These are phyloP conservation scores for Wickerhamiella alocasiicola DNA, from an alignment of 805 yeast genomes.

Conservation along the genomic window DNA sequence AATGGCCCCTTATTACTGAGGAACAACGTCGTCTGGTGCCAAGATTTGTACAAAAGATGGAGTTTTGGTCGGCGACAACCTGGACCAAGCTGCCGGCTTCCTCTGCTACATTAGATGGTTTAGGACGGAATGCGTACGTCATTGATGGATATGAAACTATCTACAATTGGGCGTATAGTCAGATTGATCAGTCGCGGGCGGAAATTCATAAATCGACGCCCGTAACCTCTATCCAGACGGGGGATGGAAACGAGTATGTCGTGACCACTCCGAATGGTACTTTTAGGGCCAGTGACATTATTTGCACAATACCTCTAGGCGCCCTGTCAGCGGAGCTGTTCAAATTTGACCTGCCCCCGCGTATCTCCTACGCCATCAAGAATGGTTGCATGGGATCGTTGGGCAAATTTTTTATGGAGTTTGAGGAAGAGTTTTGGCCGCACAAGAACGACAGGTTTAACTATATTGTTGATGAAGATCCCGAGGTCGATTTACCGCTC, in stretches of 20 bases:
- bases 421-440: conserved; percentile 50
- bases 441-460: conserved; percentile 38
- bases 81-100: conserved; percentile 58
- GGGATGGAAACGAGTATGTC: conserved; percentile 17
- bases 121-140: conserved; percentile 68
- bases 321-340: conserved; percentile 38
- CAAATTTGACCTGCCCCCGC: conserved; percentile 40
- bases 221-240: conserved; percentile 26
- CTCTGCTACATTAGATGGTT: conserved; percentile 53
- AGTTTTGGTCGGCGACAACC: conserved; percentile 70
- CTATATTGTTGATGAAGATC: conserved; percentile 31
- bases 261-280: conserved; percentile 25
- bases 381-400: conserved; percentile 50
- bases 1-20: conserved; percentile 24
- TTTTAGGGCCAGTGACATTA: conserved; percentile 39
- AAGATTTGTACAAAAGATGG: conserved; percentile 44
- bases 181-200: conserved; percentile 28
- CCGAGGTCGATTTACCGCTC: conserved; percentile 12
- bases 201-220: conserved; percentile 34
- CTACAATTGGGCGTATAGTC: conserved; percentile 33
- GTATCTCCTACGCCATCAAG: conserved; percentile 30
- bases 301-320: conserved; percentile 72
- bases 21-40: conserved; percentile 40
- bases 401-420: conserved; percentile 64
- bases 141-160: conserved; percentile 46